These are phyloP conservation scores for Mortierella sp. DNA, from an alignment of 371 early-diverging fungal genomes.

Conservation along the genomic window DNA sequence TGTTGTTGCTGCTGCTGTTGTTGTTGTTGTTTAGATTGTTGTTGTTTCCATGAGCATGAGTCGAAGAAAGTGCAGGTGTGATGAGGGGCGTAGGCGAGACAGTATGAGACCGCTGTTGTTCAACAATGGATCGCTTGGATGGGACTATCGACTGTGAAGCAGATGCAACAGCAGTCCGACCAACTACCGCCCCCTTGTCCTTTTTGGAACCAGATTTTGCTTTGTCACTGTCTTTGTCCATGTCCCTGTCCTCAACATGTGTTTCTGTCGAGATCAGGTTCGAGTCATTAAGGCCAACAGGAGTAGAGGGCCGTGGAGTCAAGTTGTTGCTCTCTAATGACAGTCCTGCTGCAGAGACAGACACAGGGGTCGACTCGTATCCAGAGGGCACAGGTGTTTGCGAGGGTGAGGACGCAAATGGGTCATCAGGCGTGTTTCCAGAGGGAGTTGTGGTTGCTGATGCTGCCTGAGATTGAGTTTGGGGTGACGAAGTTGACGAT, in stretches of 20 bases:
- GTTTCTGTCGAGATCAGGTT: not conserved
- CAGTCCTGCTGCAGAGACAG: not conserved
- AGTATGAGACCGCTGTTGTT: constrained; percentile 10
- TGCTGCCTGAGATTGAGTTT: constrained; percentile 2
- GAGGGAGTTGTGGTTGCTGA: constrained; percentile 6
- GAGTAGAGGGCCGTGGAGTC: not conserved
- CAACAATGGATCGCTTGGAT: constrained; percentile 4
- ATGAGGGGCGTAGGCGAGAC: not conserved
- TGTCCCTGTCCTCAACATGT: not conserved
- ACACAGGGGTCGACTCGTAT: not conserved
- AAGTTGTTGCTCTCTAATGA: not conserved
- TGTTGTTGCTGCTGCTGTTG: too few species aligned
- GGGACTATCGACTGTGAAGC: not conserved
- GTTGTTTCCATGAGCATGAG: not conserved
- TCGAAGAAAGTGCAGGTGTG: not conserved
- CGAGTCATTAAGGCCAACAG: not conserved
- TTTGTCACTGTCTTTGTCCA: not conserved
- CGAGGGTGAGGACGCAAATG: not conserved
- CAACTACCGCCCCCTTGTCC: not conserved
- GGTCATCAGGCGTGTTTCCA: constrained; percentile 6
- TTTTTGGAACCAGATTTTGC: not conserved
- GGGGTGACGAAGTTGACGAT: constrained; percentile 28
- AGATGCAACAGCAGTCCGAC: not conserved
- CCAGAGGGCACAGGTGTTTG: constrained; percentile 15
- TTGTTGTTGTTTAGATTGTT: constrained; percentile 6